Evolutionary conservation across 2,329 filamentous ascomycete genomes (phyloP), one percentile per base, ranked within the genome.

Genomic region (Alternaria infectoria): DNA sequence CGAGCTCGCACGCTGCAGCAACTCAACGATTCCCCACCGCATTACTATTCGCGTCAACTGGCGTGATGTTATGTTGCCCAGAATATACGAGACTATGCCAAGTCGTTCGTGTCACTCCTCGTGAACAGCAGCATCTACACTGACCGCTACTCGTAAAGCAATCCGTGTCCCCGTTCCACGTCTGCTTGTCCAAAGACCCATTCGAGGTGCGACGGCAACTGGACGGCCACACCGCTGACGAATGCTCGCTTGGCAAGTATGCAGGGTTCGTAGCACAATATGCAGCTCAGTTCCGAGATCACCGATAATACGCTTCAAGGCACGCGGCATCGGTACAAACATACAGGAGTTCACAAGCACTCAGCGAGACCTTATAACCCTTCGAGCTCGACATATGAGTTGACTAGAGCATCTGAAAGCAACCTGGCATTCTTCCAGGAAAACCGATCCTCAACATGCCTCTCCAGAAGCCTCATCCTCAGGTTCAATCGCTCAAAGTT

Each of bases 231-330:
- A 49, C 21, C 46, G 59, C 46, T 45, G 58, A 65, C 49, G 57
- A 28, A 59, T 51, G 28, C 49, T 62, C 61, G 64, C 50, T 60
- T 65, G 60, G 54, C 43, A 44, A 32, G 54, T 49, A 62, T 70
- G 66, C 66, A 70, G 69, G 62, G 60, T 62, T 59, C 3, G 69
- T 71, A 57, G 51, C 63, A 71, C 70, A 56, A 57, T 60, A 52
- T 69, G 58, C 67, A 70, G 66, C 62, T 71, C 52, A 21, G 52
- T 63, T 58, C 67, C 67, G 67, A 67, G 21, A 54, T 46, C 54
- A 57, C 58, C 59, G 54, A 61, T 61, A 62, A 61, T 28, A 46
- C 54, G 43, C 21, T 47, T 55, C 62, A 63, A 63, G 55, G 62
- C 54, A 66, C 57, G 64, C 50, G 56, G 44, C 15, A 17, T n/a